Evolutionary conservation across 2,329 filamentous ascomycete genomes (phyloP).

Genomic region (Cercospora nicotianae): DNA sequence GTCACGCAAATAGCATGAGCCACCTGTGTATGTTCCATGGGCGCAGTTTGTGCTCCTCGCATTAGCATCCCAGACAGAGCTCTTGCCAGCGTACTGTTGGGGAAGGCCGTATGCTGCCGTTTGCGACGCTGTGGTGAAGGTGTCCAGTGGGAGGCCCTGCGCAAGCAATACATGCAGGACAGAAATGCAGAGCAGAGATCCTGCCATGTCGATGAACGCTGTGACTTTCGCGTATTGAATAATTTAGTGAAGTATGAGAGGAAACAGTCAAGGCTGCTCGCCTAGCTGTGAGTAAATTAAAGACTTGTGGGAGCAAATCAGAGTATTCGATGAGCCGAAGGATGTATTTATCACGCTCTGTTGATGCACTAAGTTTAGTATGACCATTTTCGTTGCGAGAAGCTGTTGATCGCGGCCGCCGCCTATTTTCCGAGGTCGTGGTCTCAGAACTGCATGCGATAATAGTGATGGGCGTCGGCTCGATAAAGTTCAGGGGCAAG

Average conservation of each 20-base stretch:
- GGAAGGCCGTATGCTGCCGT: neutral
- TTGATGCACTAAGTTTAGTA: neutral
- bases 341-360: neutral
- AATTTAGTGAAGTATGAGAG: neutral
- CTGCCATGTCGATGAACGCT: neutral
- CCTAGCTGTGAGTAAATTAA: neutral
- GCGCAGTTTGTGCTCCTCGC: neutral
- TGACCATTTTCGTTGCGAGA: neutral
- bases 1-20: neutral
- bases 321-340: neutral
- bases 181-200: neutral
- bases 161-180: neutral
- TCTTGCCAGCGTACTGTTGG: neutral
- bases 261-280: too few relatives aligned
- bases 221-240: neutral
- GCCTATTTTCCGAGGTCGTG: neutral
- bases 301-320: neutral
- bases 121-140: neutral
- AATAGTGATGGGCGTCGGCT: too few relatives aligned
- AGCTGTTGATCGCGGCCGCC: neutral
- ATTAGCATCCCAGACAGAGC: neutral
- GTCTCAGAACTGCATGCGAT: too few relatives aligned
- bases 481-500: too few relatives aligned
- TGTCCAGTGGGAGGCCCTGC: neutral
- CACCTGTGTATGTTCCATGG: neutral